Base-by-base conservation (phyloP, 805 yeast genomes). In the Danielia oregonensis region DNA sequence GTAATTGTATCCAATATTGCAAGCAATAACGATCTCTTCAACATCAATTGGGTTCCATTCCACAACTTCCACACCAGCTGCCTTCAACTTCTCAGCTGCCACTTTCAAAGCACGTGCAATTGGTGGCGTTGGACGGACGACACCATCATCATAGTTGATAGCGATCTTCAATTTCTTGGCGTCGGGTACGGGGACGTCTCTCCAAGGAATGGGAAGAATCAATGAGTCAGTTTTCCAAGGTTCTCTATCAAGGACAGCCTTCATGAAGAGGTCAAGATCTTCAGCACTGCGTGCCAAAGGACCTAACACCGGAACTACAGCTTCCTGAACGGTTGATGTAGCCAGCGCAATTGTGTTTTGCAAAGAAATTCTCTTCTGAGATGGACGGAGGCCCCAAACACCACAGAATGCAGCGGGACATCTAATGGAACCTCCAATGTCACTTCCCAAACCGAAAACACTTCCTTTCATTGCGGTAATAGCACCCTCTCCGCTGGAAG, bases 91-190 rank as follows among this genome's bases (percentile, higher is more conserved):
- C 26, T 33, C 17, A 7, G 38, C 45, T 1, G 48, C 47, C 10
- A 33, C 29, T 29, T 40, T 35, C 40, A 46, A 40, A 1, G 42
- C 49, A 9, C 51, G 33, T 11, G 30, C 26, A 10, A 46, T 39
- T 3, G 51, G 51, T n/a, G 51, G 49, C 11, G 49, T 42, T 11
- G 51, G 51, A 37, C 41, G 44, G 8, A 46, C 51, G 16, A 40
- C 39, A 7, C 46, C 49, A 22, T 46, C 51, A 21, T 46, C 51
- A 28, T 37, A 44, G 25, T 38, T 23, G 5, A 46, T 35, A 8
- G 47, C 51, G 7, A 46, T 28, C 22, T 33, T 44, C 36, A 44
- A 40, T 7, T 28, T 18, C 22, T 36, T 33, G 10, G 47, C 40
- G 17, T 37, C 34, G 5, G 40, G 40, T 21, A 35, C 44, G 3